Percentiles rank a stretch among this genome's conserved stretches.
These are phyloP conservation scores for Yamadazyma jaroonii DNA, from an alignment of 1,139 yeast genomes.

Conservation along the genomic window DNA sequence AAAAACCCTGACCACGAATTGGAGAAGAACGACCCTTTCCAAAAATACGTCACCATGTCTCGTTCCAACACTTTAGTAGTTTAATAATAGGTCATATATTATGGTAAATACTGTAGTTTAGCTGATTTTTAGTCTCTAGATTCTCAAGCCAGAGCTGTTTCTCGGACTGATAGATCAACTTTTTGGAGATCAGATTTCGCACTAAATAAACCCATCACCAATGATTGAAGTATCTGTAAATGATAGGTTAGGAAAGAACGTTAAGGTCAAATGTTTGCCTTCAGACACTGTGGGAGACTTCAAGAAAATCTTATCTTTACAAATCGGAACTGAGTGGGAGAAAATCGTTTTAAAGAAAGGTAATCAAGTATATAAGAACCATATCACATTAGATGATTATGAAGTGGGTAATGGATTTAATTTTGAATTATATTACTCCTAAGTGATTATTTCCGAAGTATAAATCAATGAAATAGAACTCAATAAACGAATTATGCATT, in stretches of 20 bases:
- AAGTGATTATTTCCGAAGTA: slow-evolving; percentile 1
- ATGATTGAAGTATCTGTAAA: slow-evolving; percentile 36
- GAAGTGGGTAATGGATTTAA: slow-evolving; percentile 90
- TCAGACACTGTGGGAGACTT: slow-evolving; percentile 91
- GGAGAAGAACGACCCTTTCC: slow-evolving; percentile 56
- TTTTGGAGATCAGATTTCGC: no score
- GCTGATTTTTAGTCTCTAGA: no score
- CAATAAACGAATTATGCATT: slow-evolving; percentile 1
- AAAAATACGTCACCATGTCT: slow-evolving; percentile 37
- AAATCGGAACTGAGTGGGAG: slow-evolving; percentile 71
- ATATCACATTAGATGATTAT: slow-evolving; percentile 85
- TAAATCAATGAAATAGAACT: no score
- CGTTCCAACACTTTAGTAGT: slow-evolving; percentile 2
- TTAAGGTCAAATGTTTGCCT: slow-evolving; percentile 79
- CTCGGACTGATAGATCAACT: no score
- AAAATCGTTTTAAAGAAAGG: slow-evolving; percentile 72
- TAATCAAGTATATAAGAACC: slow-evolving; percentile 80
- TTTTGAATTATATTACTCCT: slow-evolving; percentile 76
- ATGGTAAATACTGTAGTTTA: no score
- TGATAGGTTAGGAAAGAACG: slow-evolving; percentile 79
- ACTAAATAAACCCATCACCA: background rate
- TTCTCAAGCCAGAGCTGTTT: slow-evolving; percentile 1
- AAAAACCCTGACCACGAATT: slow-evolving; percentile 58
- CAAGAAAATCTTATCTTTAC: slow-evolving; percentile 78
- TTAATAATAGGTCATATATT: no score